Evolutionary conservation across 2,329 filamentous ascomycete species (phyloP).

Genomic region (Mycosphaerella sp.): DNA sequence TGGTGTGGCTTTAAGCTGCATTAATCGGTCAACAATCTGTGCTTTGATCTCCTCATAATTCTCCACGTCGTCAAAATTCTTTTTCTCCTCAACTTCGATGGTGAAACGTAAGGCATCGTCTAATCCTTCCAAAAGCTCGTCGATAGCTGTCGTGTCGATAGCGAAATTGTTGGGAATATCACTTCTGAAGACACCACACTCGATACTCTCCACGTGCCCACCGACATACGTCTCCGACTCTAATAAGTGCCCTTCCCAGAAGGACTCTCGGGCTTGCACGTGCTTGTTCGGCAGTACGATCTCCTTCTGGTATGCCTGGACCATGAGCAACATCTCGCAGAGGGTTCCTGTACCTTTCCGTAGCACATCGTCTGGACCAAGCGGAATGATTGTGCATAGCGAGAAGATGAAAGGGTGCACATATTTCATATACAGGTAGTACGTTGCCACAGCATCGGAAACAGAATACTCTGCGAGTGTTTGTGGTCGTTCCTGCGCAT

Average conservation of each 20-base stretch:
- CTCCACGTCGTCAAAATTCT: slow-evolving; percentile 45
- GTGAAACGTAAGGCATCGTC: slow-evolving; percentile 87
- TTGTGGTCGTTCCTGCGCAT: slow-evolving; percentile 81
- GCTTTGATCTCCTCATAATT: slow-evolving; percentile 61
- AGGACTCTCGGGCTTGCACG: slow-evolving; percentile 79
- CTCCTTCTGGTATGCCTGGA: slow-evolving; percentile 85
- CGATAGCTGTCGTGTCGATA: slow-evolving; percentile 80
- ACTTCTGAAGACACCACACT: slow-evolving; percentile 91
- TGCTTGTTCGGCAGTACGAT: slow-evolving; percentile 98
- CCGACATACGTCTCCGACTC: slow-evolving; percentile 98
- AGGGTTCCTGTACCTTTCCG: slow-evolving; percentile 95
- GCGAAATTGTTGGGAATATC: slow-evolving; percentile 94
- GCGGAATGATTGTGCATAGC: slow-evolving; percentile 88
- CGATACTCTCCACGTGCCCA: slow-evolving; percentile 98
- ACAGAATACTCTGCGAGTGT: slow-evolving; percentile 96
- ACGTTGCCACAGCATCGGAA: slow-evolving; percentile 96
- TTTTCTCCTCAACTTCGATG: slow-evolving; percentile 49
- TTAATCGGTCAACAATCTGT: slow-evolving; percentile 68
- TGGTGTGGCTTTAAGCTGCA: slow-evolving; percentile 70
- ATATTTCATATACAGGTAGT: slow-evolving; percentile 99
- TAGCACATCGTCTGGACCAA: slow-evolving; percentile 86
- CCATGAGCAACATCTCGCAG: slow-evolving; percentile 99
- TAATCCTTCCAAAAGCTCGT: slow-evolving; percentile 78
- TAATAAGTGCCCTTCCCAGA: slow-evolving; percentile 93
- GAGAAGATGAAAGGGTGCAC: slow-evolving; percentile 99